Percentiles rank a stretch among this genome's conserved stretches.
These are phyloP conservation scores for Populus tomentosa DNA, from an alignment of 441 rosid species.

Conservation along the genomic window DNA sequence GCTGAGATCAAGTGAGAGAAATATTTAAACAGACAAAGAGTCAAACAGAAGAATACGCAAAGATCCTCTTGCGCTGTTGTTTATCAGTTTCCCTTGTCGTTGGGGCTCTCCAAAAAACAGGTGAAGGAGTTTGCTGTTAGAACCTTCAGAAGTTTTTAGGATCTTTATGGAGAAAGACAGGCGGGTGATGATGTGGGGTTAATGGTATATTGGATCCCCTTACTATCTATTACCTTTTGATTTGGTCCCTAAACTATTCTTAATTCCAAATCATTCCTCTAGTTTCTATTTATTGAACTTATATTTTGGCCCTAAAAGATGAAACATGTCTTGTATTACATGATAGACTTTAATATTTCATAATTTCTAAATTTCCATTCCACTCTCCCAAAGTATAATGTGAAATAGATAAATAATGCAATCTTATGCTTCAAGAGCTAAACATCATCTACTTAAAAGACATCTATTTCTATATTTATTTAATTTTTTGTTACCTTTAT, in stretches of 20 bases:
- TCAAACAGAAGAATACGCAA: neutral
- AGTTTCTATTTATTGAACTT: neutral
- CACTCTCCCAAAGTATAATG: neutral
- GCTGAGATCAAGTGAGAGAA: slow-evolving; percentile 15
- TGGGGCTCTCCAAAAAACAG: neutral
- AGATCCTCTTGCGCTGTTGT: neutral
- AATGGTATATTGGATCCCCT: neutral
- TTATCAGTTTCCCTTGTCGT: neutral
- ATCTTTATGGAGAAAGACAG: neutral
- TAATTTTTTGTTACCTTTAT: too few species aligned
- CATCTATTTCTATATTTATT: neutral
- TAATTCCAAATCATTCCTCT: neutral
- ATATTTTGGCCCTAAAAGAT: too few species aligned
- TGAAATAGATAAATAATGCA: too few species aligned
- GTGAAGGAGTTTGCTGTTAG: neutral
- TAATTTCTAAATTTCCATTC: neutral
- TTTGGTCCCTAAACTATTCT: neutral
- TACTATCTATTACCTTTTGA: neutral
- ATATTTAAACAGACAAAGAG: neutral
- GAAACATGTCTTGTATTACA: neutral
- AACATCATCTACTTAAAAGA: too few species aligned
- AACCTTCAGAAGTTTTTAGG: neutral
- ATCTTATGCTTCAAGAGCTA: too few species aligned
- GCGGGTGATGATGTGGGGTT: neutral
- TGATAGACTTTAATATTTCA: neutral